These are phyloP conservation scores for Lasiodiplodia theobromae DNA, from an alignment of 2,329 filamentous ascomycete genomes.

Conservation along the genomic window DNA sequence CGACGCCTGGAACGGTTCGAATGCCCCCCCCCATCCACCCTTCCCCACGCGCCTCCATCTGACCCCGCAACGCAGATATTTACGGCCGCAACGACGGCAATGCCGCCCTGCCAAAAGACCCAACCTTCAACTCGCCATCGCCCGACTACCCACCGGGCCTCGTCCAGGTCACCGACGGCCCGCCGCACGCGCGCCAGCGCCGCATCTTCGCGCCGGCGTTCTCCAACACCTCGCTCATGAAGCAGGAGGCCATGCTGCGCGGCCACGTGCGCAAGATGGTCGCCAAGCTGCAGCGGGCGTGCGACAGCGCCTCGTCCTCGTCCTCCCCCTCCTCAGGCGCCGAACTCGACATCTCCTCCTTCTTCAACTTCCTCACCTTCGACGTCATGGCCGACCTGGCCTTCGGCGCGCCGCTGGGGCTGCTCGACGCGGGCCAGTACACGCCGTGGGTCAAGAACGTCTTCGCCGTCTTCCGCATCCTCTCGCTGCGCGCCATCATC, in stretches of 20 bases:
- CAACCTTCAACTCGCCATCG: slow-evolving; percentile 31
- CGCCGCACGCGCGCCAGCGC: slow-evolving; percentile 51
- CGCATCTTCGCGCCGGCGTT: slow-evolving; percentile 46
- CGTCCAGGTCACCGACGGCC: slow-evolving; percentile 46
- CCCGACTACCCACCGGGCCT: slow-evolving; percentile 45
- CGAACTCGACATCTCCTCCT: too few species aligned
- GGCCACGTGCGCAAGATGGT: slow-evolving; percentile 47
- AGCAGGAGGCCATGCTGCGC: slow-evolving; percentile 42
- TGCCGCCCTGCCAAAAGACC: slow-evolving; percentile 18
- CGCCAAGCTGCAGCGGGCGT: slow-evolving; percentile 35
- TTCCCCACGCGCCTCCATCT: neutral
- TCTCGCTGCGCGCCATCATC: neutral
- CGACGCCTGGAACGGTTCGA: slow-evolving; percentile 42
- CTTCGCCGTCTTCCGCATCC: slow-evolving; percentile 35
- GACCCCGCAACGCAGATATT: slow-evolving; percentile 35
- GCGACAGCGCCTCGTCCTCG: neutral
- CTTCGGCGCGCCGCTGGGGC: slow-evolving; percentile 40
- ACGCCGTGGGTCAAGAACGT: slow-evolving; percentile 42
- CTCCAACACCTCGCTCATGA: slow-evolving; percentile 39
- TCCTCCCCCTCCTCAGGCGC: too few species aligned
- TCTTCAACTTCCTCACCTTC: slow-evolving; percentile 39
- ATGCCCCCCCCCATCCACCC: too few species aligned
- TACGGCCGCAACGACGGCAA: slow-evolving; percentile 36
- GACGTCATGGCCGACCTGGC: slow-evolving; percentile 40
- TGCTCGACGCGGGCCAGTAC: slow-evolving; percentile 39